A percentile compares a stretch with the other conserved stretches of the same genome.
These are phyloP conservation scores for Chrysoporthe cubensis DNA, from an alignment of 2,329 filamentous ascomycete genomes.

Conservation along the genomic window DNA sequence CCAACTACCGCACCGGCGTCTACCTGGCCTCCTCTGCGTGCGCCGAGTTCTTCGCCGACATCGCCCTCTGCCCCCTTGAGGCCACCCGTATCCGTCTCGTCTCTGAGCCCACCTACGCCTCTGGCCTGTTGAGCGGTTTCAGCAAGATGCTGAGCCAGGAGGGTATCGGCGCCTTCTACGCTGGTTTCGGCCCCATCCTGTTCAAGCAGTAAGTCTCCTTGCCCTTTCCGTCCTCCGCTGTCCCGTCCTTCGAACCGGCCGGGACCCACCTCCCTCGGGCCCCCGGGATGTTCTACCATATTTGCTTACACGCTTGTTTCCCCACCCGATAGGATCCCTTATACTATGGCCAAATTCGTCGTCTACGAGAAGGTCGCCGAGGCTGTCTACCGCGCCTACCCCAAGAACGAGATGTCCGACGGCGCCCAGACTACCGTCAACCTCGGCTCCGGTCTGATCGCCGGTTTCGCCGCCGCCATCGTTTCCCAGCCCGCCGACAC, in stretches of 20 bases:
- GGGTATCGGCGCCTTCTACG: slow-evolving; percentile 86
- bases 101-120: slow-evolving; percentile 83
- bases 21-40: slow-evolving; percentile 73
- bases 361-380: slow-evolving; percentile 35
- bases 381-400: slow-evolving; percentile 31
- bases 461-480: slow-evolving; percentile 73
- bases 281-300: neutral
- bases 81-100: slow-evolving; percentile 93
- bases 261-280: too few species aligned
- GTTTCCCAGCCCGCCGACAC: slow-evolving; percentile 77
- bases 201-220: slow-evolving; percentile 70
- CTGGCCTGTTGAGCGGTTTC: slow-evolving; percentile 78
- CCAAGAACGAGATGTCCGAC: slow-evolving; percentile 35
- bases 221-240: neutral
- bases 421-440: slow-evolving; percentile 61
- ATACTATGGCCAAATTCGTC: slow-evolving; percentile 35
- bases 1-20: slow-evolving; percentile 78
- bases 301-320: slow-evolving; percentile 12
- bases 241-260: too few species aligned
- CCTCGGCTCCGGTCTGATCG: slow-evolving; percentile 71
- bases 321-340: slow-evolving; percentile 31
- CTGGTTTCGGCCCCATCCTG: slow-evolving; percentile 84
- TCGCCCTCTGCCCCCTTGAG: slow-evolving; percentile 89
- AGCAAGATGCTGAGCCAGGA: slow-evolving; percentile 81
- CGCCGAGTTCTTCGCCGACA: slow-evolving; percentile 73